Conservation (phyloP, 164 flowering plant genomes). For the Macadamia tetraphylla region DNA sequence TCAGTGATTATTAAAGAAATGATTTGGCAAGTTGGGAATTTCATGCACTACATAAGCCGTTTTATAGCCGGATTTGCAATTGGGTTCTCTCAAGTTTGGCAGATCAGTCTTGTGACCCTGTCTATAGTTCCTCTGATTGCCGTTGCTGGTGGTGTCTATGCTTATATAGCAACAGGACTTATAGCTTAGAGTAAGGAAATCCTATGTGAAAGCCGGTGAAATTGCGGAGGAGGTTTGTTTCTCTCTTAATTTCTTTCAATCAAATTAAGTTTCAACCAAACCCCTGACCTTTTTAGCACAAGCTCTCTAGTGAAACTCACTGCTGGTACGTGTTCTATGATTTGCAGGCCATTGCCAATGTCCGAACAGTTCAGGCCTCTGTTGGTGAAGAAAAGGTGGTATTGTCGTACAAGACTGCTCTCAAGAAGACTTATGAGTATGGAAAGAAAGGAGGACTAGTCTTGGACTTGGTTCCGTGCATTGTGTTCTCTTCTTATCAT, state of each 20-base stretch:
- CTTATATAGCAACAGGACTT: constrained; percentile 75
- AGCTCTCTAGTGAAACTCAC: too few relatives aligned
- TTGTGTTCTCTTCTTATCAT: constrained; percentile 79
- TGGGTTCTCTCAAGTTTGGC: constrained; percentile 89
- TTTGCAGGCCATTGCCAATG: constrained; percentile 77
- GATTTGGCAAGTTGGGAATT: constrained; percentile 70
- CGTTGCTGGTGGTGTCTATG: constrained; percentile 85
- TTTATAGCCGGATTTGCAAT: constrained; percentile 74
- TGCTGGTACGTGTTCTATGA: background rate
- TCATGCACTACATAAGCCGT: constrained; percentile 89
- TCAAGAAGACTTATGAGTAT: constrained; percentile 58
- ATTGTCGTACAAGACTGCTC: constrained; percentile 50
- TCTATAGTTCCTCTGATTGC: constrained; percentile 95
- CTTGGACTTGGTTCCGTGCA: constrained; percentile 87
- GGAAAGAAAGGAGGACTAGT: constrained; percentile 87
- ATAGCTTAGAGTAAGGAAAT: constrained; percentile 73
- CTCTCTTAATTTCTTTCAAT: background rate
- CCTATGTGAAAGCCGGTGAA: constrained; percentile 88
- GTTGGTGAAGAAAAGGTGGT: constrained; percentile 89
- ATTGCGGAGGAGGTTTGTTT: constrained; percentile 88
- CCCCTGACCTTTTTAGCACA: too few relatives aligned
- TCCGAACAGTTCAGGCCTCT: constrained; percentile 95
- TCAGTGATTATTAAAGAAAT: background rate
- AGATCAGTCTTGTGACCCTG: constrained; percentile 85
- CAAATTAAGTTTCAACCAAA: too few relatives aligned